A percentile compares a stretch with the other conserved stretches of the same genome.
These are phyloP conservation scores for Colletotrichum spinosum DNA, from an alignment of 2,329 filamentous ascomycete species.

Conservation along the genomic window DNA sequence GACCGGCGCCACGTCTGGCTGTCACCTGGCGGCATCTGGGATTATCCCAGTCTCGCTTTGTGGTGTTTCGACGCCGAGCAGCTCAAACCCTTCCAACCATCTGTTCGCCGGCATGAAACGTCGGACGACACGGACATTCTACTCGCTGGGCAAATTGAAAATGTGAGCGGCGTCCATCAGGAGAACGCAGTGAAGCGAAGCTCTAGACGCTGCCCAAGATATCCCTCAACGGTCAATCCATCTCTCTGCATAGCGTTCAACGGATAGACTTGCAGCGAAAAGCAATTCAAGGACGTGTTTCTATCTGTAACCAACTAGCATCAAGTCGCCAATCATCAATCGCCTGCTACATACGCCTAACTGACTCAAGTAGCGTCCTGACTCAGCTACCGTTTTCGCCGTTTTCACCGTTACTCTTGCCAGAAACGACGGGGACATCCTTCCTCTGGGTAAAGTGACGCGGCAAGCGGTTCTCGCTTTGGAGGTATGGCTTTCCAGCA, in stretches of 20 bases:
- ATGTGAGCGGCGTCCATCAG: too few relatives aligned
- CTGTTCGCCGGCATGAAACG: conserved; percentile 6
- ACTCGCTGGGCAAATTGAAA: neutral
- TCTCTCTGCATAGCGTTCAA: too few relatives aligned
- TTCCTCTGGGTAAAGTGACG: conserved; percentile 53
- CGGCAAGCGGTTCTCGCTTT: conserved; percentile 72
- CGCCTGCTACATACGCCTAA: too few relatives aligned
- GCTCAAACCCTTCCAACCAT: neutral
- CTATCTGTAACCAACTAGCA: too few relatives aligned
- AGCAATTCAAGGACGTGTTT: too few relatives aligned
- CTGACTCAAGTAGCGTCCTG: too few relatives aligned
- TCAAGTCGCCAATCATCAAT: too few relatives aligned
- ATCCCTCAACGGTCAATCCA: too few relatives aligned
- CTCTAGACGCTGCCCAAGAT: too few relatives aligned
- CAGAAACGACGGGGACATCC: conserved; percentile 31
- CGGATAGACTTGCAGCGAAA: too few relatives aligned
- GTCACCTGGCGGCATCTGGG: conserved; percentile 21
- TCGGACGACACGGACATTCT: neutral
- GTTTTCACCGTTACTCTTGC: conserved; percentile 4
- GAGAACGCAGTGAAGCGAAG: too few relatives aligned
- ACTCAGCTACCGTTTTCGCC: neutral
- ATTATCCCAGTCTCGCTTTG: neutral
- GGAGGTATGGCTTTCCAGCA: conserved; percentile 68
- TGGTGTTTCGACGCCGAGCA: neutral
- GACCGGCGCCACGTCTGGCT: neutral